A percentile compares a stretch with the other conserved stretches of the same genome.
Evolutionary conservation across 164 flowering plant species (phyloP).

Genomic region (Santalum album): DNA sequence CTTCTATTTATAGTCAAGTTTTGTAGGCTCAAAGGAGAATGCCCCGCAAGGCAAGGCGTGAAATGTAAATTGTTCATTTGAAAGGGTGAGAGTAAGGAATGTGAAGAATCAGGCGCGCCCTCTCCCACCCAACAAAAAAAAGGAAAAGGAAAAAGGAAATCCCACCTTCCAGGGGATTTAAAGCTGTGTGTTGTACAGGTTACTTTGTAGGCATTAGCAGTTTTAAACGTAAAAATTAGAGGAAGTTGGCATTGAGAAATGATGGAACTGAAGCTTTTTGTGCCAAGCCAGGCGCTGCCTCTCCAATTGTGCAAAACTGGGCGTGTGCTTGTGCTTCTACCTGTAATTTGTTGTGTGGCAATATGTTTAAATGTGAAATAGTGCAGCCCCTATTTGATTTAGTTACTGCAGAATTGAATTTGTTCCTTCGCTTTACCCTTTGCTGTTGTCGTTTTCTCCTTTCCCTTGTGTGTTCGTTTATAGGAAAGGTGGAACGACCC

Average conservation of each 20-base stretch:
- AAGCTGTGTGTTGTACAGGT: slow-evolving; percentile 19
- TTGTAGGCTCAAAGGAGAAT: slow-evolving; percentile 29
- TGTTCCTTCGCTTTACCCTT: too few species aligned
- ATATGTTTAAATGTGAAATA: not conserved
- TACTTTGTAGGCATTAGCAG: slow-evolving; percentile 13
- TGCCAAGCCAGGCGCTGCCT: not conserved
- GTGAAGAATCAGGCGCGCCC: not conserved
- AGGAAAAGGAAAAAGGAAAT: too few species aligned
- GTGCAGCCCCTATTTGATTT: not conserved
- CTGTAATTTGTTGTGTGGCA: not conserved
- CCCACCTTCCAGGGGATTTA: slow-evolving; percentile 12
- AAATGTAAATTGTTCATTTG: slow-evolving; percentile 21
- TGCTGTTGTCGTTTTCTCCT: too few species aligned
- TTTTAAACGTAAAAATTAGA: slow-evolving; percentile 3
- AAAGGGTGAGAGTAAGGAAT: slow-evolving; percentile 8
- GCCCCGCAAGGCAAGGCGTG: slow-evolving; percentile 12
- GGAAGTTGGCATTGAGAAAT: not conserved
- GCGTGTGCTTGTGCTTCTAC: not conserved
- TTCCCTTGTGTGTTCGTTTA: too few species aligned
- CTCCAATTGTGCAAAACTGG: not conserved
- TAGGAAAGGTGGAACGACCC: too few species aligned
- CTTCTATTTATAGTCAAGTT: slow-evolving; percentile 27
- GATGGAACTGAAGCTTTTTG: slow-evolving; percentile 1
- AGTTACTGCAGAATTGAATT: too few species aligned
- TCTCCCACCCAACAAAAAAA: too few species aligned